Evolutionary conservation across 345 rosid species (phyloP), one percentile per base, ranked within the genome.

Genomic region (Lepidium didymum): DNA sequence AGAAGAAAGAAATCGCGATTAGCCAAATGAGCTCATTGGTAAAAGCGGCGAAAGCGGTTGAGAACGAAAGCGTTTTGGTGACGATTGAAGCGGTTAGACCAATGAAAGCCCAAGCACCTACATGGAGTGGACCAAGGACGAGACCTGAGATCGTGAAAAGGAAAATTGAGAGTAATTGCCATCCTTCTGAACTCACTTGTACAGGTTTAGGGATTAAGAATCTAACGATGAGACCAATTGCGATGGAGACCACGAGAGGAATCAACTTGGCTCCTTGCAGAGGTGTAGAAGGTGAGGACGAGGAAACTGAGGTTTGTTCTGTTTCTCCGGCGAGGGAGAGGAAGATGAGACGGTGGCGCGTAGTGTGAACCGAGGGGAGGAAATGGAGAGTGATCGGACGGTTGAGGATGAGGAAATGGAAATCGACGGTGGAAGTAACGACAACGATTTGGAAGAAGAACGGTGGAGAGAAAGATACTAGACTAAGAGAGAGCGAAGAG

Each of bases 31-130:
- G 91, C 72, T 94, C 99, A 15, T 76, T 91, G 4, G 99, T 91
- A 70, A 91, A 94, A 12, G 97, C 96, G 18, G 80, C 33, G 79
- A 94, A 94, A 18, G 99, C 97, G n/a, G 97, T 74, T 1, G 89
- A 50, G 73, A 94, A 94, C 4, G 88, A 0, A 0, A 94, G 80
- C 55, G 99, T 91, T 43, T 53, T 84, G 18, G 97, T 88, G 9
- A 89, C 86, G 38, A 94, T 50, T 1, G 96, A 72, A 21, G 82
- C 70, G 4, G 99, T 94, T 42, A 94, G 75, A 43, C 95, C 92
- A 45, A 90, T 64, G 69, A 91, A 94, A 4, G 99, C 96, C 99
- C 99, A 94, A 2, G 96, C 96, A 0, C 97, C 99, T 4, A 94
- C 96, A 0, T 96, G 99, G 16, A 94, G 71, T 3, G 99, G 97